Conservation (phyloP, 1,139 yeast genomes). For the Magnusiomyces suaveolens region DNA sequence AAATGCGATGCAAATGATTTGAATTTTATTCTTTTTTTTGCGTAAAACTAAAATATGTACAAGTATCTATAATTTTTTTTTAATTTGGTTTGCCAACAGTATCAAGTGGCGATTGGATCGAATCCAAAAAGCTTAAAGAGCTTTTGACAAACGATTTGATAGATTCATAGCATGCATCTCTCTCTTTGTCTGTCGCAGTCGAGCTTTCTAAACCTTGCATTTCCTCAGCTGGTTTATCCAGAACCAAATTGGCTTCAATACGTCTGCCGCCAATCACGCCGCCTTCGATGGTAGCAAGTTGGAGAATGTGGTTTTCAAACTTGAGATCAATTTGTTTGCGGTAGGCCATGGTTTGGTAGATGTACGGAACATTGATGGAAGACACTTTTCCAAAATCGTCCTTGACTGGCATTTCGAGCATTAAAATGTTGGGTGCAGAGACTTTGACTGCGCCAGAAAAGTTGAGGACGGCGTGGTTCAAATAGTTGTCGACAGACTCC, state of each 20-base stretch:
- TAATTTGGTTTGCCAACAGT: background rate
- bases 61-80: background rate
- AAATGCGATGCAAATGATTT: background rate
- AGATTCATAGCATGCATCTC: background rate
- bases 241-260: conserved; percentile 41
- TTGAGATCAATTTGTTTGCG: conserved; percentile 40
- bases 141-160: background rate
- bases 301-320: conserved; percentile 34
- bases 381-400: background rate
- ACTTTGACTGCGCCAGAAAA: conserved; percentile 36
- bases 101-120: background rate
- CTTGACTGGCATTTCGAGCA: conserved; percentile 22
- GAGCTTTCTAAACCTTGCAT: background rate
- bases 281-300: conserved; percentile 45
- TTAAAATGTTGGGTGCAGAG: conserved; percentile 35
- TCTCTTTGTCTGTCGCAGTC: background rate
- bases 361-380: conserved; percentile 26
- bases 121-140: background rate
- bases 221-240: conserved; percentile 24
- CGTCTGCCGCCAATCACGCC: conserved; percentile 48
- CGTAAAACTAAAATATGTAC: background rate
- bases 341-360: conserved; percentile 37
- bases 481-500: conserved; percentile 31
- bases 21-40: background rate
- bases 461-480: conserved; percentile 35